Base-by-base conservation (phyloP, 2,329 filamentous ascomycete species). In the Byssochlamys sp. region DNA sequence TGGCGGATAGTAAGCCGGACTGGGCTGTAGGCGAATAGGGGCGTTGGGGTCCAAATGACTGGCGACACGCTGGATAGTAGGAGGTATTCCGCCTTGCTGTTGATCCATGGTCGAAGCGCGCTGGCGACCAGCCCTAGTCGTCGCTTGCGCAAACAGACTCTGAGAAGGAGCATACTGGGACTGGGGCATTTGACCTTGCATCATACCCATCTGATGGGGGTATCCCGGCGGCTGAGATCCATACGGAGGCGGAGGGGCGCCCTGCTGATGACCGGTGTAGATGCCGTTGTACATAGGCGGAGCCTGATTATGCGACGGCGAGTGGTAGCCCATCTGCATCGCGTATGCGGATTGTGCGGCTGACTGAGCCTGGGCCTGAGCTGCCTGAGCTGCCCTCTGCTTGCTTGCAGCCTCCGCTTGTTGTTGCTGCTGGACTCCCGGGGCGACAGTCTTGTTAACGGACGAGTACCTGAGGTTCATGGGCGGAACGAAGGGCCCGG, bases 41-140 rank as follows among this genome's bases (percentile, higher is more conserved):
- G 91, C 89, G 66, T 85, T 97, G 1, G 94, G 94, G 69, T 99
- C 94, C 51, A 99, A 82, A 73, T 97, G 92, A 70, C 91, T 96
- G 49, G 94, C 94, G 25, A 99, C 94, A 65, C 94, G 83, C 74
- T 99, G 94, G 58, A 99, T 90, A 2, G 91, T 87, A 12, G 89
- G 87, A 4, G 94, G 94, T 59, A 99, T 96, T 1, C 92, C 92
- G 61, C 88, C 91, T 68, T 91, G 88, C 67, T 95, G 90, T 70
- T 94, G 90, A 68, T 97, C 94, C 88, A 97, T 95, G 2, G 94
- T 99, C 51, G 91, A 94, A 48, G 94, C 91, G 60, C 94, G 85
- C 74, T 96, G 92, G 56, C 94, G 84, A 51, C 87, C 87, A 52
- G 86, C 86, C 63, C 90, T 83, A 65, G 90, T 84, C 55, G 85